Conservation (phyloP, 305 asterid species). For the Salvia sclarea region DNA sequence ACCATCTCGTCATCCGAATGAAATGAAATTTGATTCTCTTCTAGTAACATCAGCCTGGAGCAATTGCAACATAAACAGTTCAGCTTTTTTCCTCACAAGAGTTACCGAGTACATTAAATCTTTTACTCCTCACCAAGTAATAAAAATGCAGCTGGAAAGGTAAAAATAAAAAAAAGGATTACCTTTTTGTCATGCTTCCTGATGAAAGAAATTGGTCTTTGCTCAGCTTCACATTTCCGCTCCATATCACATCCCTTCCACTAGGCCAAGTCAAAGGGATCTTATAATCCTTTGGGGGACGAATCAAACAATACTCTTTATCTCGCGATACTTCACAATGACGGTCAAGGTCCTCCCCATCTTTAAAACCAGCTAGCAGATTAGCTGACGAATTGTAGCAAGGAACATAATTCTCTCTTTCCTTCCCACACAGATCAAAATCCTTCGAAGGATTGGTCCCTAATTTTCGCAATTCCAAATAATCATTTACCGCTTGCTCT, state of each 20-base stretch:
- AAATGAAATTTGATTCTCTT: slow-evolving; percentile 94
- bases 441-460: slow-evolving; percentile 58
- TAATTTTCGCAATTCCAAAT: slow-evolving; percentile 62
- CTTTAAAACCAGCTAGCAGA: slow-evolving; percentile 69
- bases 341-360: slow-evolving; percentile 91
- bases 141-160: slow-evolving; percentile 21
- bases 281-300: slow-evolving; percentile 92
- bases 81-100: slow-evolving; percentile 18
- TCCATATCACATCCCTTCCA: slow-evolving; percentile 93
- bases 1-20: slow-evolving; percentile 79
- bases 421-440: slow-evolving; percentile 84
- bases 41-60: slow-evolving; percentile 87
- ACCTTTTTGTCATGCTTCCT: slow-evolving; percentile 98
- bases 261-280: slow-evolving; percentile 93
- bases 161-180: slow-evolving; percentile 30
- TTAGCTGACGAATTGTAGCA: slow-evolving; percentile 89
- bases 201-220: slow-evolving; percentile 98
- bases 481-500: slow-evolving; percentile 73
- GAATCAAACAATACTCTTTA: slow-evolving; percentile 72
- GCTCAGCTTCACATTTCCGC: slow-evolving; percentile 91
- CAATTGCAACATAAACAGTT: slow-evolving; percentile 32
- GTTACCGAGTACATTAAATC: slow-evolving; percentile 9
- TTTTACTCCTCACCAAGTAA: slow-evolving; percentile 4
- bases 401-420: slow-evolving; percentile 85
- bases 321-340: slow-evolving; percentile 76